Percentiles rank a stretch among this genome's conserved stretches.
These are phyloP conservation scores for Hymenoscyphus albidus DNA, from an alignment of 2,329 filamentous ascomycete species.

Conservation along the genomic window DNA sequence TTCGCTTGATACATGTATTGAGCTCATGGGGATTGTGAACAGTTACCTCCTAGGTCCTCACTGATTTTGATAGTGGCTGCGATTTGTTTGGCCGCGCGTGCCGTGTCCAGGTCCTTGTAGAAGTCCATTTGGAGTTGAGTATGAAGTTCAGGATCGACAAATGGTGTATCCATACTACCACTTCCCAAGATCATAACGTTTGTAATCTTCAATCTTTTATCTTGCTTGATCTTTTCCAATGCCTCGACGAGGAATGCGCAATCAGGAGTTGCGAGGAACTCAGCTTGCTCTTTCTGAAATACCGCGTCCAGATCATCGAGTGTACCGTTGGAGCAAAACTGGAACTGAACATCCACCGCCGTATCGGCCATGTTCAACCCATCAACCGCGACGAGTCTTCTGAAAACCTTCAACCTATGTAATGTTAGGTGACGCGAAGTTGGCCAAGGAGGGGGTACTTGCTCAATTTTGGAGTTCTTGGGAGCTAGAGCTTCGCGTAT, in stretches of 20 bases:
- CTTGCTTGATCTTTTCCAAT: background rate
- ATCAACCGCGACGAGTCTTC: background rate
- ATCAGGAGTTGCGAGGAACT: background rate
- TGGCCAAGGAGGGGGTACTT: background rate
- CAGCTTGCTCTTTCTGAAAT: background rate
- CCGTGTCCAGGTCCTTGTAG: background rate
- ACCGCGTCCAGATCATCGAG: background rate
- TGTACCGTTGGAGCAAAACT: background rate
- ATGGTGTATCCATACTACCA: background rate
- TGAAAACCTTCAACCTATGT: background rate
- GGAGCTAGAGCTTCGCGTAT: background rate
- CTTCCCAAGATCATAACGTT: background rate
- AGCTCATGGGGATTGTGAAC: background rate
- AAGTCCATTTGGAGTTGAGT: background rate
- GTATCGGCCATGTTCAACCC: background rate
- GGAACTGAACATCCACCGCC: background rate
- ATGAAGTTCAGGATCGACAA: background rate
- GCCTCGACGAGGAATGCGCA: background rate
- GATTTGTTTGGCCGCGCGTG: background rate
- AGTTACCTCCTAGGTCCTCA: background rate
- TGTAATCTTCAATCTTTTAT: background rate
- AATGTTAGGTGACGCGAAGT: background rate
- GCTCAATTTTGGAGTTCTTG: background rate
- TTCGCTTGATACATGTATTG: too few species aligned
- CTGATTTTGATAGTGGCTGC: background rate